A percentile compares a stretch with the other conserved stretches of the same genome.
phyloP scores from a whole-genome alignment of 2,329 filamentous ascomycete genomes.

The Pseudocercospora pini-densiflorae region DNA sequence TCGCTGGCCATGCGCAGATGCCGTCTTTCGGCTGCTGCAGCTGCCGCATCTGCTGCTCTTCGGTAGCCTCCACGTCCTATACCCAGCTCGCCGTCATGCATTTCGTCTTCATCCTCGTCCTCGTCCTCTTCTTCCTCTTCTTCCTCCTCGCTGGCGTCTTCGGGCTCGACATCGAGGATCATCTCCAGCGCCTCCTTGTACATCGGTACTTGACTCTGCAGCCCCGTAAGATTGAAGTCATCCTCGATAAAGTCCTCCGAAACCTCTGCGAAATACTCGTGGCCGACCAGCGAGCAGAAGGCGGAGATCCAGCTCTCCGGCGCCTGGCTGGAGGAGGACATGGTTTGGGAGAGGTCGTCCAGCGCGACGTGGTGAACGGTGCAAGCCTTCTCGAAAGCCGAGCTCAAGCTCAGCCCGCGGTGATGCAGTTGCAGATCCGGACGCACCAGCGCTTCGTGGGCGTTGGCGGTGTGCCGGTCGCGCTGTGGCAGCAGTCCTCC shows the following conservation, averaged over 20 bases:
- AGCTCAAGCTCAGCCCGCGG: slow-evolving; percentile 33
- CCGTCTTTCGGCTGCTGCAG: slow-evolving; percentile 66
- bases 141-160: slow-evolving; percentile 87
- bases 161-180: slow-evolving; percentile 97
- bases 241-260: slow-evolving; percentile 99
- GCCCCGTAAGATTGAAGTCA: slow-evolving; percentile 97
- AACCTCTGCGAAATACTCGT: slow-evolving; percentile 99
- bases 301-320: slow-evolving; percentile 97
- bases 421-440: slow-evolving; percentile 15
- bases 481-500: background rate
- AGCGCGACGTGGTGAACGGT: slow-evolving; percentile 32
- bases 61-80: slow-evolving; percentile 42
- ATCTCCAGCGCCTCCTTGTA: slow-evolving; percentile 99
- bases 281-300: slow-evolving; percentile 92
- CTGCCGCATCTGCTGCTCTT: slow-evolving; percentile 35
- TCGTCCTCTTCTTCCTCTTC: slow-evolving; percentile 72
- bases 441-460: slow-evolving; percentile 15
- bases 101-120: slow-evolving; percentile 59
- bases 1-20: slow-evolving; percentile 89
- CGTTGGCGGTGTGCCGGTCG: background rate
- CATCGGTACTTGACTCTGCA: slow-evolving; percentile 95
- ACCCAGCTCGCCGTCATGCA: slow-evolving; percentile 62
- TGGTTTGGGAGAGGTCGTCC: slow-evolving; percentile 40
- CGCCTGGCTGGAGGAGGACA: slow-evolving; percentile 63
- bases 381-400: slow-evolving; percentile 38